Base-by-base conservation (phyloP, 345 rosid genomes). In the Eucalyptus fibrosa region DNA sequence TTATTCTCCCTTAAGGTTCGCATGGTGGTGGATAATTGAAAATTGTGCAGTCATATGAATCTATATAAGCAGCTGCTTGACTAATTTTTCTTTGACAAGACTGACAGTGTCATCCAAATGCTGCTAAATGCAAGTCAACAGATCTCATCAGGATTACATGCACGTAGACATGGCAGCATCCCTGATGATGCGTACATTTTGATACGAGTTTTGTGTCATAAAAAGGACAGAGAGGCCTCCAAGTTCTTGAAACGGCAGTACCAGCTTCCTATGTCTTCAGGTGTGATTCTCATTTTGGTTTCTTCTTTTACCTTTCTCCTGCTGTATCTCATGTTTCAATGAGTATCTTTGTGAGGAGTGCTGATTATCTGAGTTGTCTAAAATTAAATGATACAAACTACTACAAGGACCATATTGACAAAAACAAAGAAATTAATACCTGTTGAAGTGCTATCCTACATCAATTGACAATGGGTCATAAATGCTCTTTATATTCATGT, bases 191-290 rank as follows among this genome's bases (percentile, higher is more conserved):
- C 98, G 50, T 94, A 96, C 89, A 96, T 95, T 88, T 92, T 98
- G 85, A 92, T 98, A 55, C 95, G 99, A 90, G 96, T 98, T 87
- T 93, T 98, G 86, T 96, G 99, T 95, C 99, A 98, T 95, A 97
- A 96, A 94, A 98, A 95, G 92, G 99, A 98, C 91, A 93, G 95
- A 49, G 95, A 91, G 88, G 98, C 99, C 89, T 98, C 99, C 88
- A 95, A 92, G 92, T 98, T 95, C 92, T 92, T 98, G 56, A 98
- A 95, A 92, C 92, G 89, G 83, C 99, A 97, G 87, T 98, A 96
- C 90, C 93, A 98, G 89, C 96, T 97, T 89, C 99, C 99, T 87
- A 95, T 93, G 96, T 96, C 99, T 86, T 94, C 99, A 97, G 99
- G 99, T 98, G 91, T 83, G 34, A 87, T 51, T 88, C 89, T 47